phyloP scores from a whole-genome alignment of 257 asterid species.

The Solanum pimpinellifolium region DNA sequence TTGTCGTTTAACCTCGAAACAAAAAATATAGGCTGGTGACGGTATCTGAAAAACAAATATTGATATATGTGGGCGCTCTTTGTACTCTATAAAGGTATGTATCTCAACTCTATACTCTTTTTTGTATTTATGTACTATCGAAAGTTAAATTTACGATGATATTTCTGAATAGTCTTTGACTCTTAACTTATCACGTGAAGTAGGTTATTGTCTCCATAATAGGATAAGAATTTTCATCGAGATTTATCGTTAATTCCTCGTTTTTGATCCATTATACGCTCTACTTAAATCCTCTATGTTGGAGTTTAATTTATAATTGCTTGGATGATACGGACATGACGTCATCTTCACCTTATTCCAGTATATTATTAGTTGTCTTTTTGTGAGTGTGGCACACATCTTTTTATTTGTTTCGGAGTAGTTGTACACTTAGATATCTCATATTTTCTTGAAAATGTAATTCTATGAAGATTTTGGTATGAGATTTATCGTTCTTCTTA shows the following conservation, averaged over 20 bases:
- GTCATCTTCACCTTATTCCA: background rate
- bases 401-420: background rate
- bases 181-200: background rate
- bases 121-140: background rate
- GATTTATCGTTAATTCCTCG: background rate
- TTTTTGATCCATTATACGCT: background rate
- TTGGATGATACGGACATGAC: background rate
- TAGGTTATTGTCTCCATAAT: background rate
- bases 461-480: background rate
- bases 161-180: background rate
- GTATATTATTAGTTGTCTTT: no score
- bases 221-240: background rate
- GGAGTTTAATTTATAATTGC: background rate
- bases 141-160: background rate
- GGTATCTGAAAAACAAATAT: rapidly evolving
- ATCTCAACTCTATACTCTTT: background rate
- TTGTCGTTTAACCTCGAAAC: background rate
- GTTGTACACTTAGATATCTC: background rate
- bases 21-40: rapidly evolving
- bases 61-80: background rate
- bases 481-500: background rate
- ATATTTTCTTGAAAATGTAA: background rate
- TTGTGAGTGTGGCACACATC: background rate
- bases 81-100: background rate
- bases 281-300: background rate